These are phyloP conservation scores for Cyberlindnera petersonii DNA, from an alignment of 805 yeast species.

Conservation along the genomic window DNA sequence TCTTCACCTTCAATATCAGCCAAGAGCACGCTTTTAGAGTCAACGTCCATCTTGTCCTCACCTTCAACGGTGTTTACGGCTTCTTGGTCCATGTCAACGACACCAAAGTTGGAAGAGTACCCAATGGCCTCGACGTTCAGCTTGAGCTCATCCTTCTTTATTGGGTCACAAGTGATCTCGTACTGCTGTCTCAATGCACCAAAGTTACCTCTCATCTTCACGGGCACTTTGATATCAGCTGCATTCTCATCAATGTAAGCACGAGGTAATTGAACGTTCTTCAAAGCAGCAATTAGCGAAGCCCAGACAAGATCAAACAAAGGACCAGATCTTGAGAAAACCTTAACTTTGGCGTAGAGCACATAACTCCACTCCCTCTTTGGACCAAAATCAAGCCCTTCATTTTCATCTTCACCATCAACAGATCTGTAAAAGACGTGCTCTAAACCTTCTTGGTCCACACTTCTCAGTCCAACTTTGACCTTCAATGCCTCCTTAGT, in stretches of 20 bases:
- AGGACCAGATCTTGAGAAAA: constrained; percentile 80
- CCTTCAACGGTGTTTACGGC: constrained; percentile 28
- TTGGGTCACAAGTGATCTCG: constrained; percentile 55
- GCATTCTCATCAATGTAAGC: constrained; percentile 65
- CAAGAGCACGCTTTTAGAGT: constrained; percentile 40
- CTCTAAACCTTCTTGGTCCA: constrained; percentile 46
- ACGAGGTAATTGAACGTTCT: constrained; percentile 57
- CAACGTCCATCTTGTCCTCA: constrained; percentile 33
- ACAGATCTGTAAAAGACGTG: constrained; percentile 47
- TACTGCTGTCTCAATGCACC: constrained; percentile 45
- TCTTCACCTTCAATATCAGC: constrained; percentile 84
- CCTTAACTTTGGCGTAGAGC: constrained; percentile 68
- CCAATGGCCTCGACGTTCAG: constrained; percentile 39
- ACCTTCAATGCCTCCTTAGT: constrained; percentile 50
- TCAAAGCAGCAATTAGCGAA: constrained; percentile 60
- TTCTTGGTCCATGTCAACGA: constrained; percentile 42
- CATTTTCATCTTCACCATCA: too few species aligned
- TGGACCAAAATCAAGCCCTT: constrained; percentile 32
- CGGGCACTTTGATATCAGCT: constrained; percentile 47
- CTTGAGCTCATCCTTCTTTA: constrained; percentile 34
- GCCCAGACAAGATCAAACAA: constrained; percentile 73
- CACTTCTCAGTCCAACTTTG: constrained; percentile 48
- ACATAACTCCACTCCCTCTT: constrained; percentile 51
- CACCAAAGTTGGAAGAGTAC: constrained; percentile 52
- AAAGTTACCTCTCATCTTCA: constrained; percentile 48